Evolutionary conservation across 352 stramenopile genomes (phyloP), one percentile per base, ranked within the genome.

Genomic region (Pythium pectinolyticum): DNA sequence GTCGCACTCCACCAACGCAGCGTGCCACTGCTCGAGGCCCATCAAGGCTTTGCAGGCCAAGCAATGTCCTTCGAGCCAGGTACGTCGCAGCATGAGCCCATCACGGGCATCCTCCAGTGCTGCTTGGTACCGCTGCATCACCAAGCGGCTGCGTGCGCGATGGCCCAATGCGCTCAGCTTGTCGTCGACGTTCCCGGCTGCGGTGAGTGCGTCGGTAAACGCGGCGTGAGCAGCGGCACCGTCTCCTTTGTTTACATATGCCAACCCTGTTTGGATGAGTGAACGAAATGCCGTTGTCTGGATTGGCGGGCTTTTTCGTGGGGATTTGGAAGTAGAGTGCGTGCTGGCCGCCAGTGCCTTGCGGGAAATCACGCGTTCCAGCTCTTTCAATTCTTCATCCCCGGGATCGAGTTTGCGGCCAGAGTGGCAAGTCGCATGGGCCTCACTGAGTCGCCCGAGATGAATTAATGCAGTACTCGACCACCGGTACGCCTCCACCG

Each of bases 301-400:
- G 35, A 19, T 43, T 17, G 14, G 35, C n/a, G n/a, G n/a, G n/a
- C n/a, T n/a, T n/a, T n/a, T n/a, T n/a, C n/a, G n/a, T n/a, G n/a
- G n/a, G n/a, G n/a, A 63, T 31, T 46, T 63, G 17, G 45, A 55
- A 57, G 32, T 63, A 32, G 46, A 8, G 20, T 11, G 14, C 35
- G 35, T 43, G 12, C 35, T 43, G 35, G 35, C 35, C 14, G 6
- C 28, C 45, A 20, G 9, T 51, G 5, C 34, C 35, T 11, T 52
- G 39, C n/a, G 35, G 20, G 35, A 43, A 17, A 43, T 43, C 35
- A 20, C 35, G 5, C 20, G 17, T 17, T 43, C 35, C 35, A 43
- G 20, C 14, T 11, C 6, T 17, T 43, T 43, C 3, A 19, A 17
- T n/a, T 11, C 12, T 17, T 43, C 14, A 17, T 43, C 3, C 11